Base-by-base conservation (phyloP, 768 basidiomycete genomes). In the Sarcodon sp. region DNA sequence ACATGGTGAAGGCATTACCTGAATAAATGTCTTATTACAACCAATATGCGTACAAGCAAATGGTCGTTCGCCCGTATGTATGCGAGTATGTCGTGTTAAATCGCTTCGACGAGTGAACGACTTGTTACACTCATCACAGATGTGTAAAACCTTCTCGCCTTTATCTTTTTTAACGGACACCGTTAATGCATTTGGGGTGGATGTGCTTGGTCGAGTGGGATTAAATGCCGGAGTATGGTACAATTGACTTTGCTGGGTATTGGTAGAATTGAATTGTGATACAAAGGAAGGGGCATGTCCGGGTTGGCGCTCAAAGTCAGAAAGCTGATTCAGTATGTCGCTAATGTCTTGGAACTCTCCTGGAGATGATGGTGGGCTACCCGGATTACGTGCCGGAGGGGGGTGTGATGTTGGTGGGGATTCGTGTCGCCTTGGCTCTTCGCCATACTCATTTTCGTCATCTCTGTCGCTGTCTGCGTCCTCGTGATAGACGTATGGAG, bases 1-100 rank as follows among this genome's bases (percentile, higher is more conserved):
- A 47, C 36, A 35, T 33, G 35, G 44, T 33, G 33, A 44, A 43
- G 47, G 33, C 57, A 63, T 47, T 62, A 88, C 89, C 77, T 93
- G 89, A 56, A 93, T 91, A 57, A 93, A 93, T 3, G 85, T 85
- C 69, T 92, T 93, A 46, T 87, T 86, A 50, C 89, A 92, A 31
- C 79, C 80, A 31, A 64, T 57, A 55, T 86, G 72, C 33, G 70
- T 68, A 55, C 88, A 92, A 10, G 80, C 68, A 61, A 86, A 91
- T 3, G 89, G 89, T 46, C 89, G 73, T 62, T 92, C 89, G 13
- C 89, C 89, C 0, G 89, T 91, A 57, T 93, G 89, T 68, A 91
- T 91, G 39, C 87, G 78, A 71, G 79, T 85, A 60, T 93, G 89
- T 27, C 89, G 78, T 37, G 79, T 74, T 41, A 92, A 72, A 59